phyloP scores from a whole-genome alignment of 2,329 filamentous ascomycete species.

The Verticillium dahliae region DNA sequence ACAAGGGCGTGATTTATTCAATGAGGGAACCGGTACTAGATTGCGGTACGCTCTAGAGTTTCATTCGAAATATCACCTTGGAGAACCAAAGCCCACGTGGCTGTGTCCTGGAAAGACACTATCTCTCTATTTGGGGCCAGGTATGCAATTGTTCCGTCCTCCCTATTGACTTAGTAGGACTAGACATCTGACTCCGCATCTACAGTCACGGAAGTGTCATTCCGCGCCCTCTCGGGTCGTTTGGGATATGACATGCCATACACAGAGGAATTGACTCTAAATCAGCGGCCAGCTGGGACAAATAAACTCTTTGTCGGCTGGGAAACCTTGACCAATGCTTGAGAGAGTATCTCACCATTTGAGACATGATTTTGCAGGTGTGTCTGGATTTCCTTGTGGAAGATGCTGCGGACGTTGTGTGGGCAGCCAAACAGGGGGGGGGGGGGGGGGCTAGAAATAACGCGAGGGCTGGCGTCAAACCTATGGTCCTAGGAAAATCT shows the following conservation, averaged over 20 bases:
- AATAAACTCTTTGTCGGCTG: not conserved
- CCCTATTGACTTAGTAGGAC: not conserved
- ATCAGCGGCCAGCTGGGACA: conserved; percentile 11
- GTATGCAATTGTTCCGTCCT: not conserved
- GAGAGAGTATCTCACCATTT: not conserved
- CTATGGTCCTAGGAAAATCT: too few relatives aligned
- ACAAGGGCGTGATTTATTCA: conserved; percentile 17
- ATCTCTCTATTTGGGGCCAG: conserved; percentile 1
- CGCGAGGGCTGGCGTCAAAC: too few relatives aligned
- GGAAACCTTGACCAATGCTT: conserved; percentile 6
- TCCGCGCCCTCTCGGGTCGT: conserved; percentile 11
- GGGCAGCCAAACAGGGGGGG: too few relatives aligned
- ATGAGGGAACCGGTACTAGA: conserved; percentile 13
- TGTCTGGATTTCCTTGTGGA: too few relatives aligned
- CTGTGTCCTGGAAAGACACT: conserved; percentile 11
- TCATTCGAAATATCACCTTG: conserved; percentile 13
- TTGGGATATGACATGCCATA: conserved; percentile 13
- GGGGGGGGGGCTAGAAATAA: too few relatives aligned
- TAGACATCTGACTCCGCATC: not conserved
- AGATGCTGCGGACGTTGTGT: too few relatives aligned
- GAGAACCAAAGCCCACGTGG: conserved; percentile 11
- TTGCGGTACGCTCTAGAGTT: conserved; percentile 16
- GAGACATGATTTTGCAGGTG: too few relatives aligned
- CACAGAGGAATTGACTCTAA: conserved; percentile 9
- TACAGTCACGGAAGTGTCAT: conserved; percentile 14